Evolutionary conservation across 202 grass and related monocot genomes (phyloP).

Genomic region (Alloteropsis angusta): DNA sequence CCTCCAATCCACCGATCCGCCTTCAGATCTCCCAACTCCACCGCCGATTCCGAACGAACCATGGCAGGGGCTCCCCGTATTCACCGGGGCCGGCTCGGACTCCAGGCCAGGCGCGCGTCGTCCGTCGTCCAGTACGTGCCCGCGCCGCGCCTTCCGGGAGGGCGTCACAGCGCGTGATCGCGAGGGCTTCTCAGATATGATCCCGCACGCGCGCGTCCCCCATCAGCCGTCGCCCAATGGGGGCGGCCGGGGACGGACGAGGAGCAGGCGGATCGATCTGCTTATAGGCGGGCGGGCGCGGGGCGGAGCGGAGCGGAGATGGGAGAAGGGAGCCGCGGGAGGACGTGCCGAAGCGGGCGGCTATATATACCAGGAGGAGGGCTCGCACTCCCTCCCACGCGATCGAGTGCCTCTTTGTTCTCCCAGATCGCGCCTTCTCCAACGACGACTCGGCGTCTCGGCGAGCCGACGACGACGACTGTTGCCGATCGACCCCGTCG

Average conservation of each 20-base stretch:
- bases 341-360: neutral
- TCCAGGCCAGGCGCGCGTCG: neutral
- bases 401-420: neutral
- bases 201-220: neutral
- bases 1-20: neutral
- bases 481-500: neutral
- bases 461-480: neutral
- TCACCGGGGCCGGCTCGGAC: neutral
- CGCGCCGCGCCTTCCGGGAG: neutral
- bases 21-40: neutral
- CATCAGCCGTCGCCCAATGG: neutral
- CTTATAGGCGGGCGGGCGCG: neutral
- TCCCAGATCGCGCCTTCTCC: neutral
- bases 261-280: neutral
- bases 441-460: neutral
- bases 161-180: neutral
- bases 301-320: neutral
- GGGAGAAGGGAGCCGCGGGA: neutral
- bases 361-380: constrained; percentile 14
- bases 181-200: neutral
- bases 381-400: neutral
- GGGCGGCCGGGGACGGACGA: neutral
- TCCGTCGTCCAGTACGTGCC: too few species aligned
- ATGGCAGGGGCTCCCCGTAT: neutral
- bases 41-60: neutral